phyloP scores from a whole-genome alignment of 768 basidiomycete species.

The Krasilnikovozyma curviuscula region DNA sequence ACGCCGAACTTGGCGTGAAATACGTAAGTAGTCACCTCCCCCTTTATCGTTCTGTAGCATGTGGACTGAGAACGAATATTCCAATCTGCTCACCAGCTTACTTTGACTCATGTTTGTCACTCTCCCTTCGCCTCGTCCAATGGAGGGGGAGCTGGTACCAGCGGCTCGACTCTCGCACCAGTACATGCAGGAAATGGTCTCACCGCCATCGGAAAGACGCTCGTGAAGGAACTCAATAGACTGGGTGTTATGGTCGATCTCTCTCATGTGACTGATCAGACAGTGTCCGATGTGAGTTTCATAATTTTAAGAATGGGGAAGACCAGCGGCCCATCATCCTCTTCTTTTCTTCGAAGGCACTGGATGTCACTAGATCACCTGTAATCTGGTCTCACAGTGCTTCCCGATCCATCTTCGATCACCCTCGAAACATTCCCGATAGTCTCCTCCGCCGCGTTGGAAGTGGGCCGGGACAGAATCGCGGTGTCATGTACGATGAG shows the following conservation, averaged over 20 bases:
- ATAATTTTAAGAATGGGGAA: too few species aligned
- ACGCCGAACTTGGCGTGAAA: conserved; percentile 12
- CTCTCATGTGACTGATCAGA: conserved; percentile 13
- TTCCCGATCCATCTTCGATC: conserved; percentile 10
- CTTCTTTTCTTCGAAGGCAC: too few species aligned
- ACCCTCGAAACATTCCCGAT: conserved; percentile 18
- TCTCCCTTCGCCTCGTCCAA: conserved; percentile 14
- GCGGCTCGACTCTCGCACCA: conserved; percentile 8
- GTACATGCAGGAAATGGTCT: conserved; percentile 14
- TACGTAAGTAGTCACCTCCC: too few species aligned
- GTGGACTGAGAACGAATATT: neutral
- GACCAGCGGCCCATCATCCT: too few species aligned
- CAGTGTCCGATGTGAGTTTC: too few species aligned
- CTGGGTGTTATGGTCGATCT: conserved; percentile 18
- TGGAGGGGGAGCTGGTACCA: conserved; percentile 11
- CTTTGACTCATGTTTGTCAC: conserved; percentile 15
- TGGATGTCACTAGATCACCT: conserved; percentile 12
- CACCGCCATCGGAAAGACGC: conserved; percentile 7
- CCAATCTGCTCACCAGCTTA: conserved; percentile 1
- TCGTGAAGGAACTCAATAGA: conserved; percentile 14
- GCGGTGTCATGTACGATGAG: conserved; percentile 15
- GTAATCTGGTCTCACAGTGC: conserved; percentile 15
- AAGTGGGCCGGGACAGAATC: conserved; percentile 7
- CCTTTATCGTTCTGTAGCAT: neutral
- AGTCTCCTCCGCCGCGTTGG: conserved; percentile 12